Evolutionary conservation across 2,329 filamentous ascomycete genomes (phyloP), one percentile per base, ranked within the genome.

Genomic region (Teratosphaeria viscida): DNA sequence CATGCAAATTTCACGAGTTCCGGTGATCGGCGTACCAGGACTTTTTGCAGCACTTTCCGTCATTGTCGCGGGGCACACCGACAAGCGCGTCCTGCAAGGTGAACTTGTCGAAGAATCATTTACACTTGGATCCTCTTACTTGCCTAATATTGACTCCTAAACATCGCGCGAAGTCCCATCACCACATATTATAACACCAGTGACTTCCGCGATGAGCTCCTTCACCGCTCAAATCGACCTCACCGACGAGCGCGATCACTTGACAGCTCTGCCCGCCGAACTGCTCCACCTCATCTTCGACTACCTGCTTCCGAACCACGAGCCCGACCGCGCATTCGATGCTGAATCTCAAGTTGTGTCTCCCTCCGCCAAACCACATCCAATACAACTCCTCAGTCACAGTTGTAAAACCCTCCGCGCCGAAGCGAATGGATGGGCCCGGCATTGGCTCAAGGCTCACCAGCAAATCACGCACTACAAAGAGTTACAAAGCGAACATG

Each of bases 241-340:
- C 23, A 54, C 53, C 23, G 26, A 32, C 34, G 27, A 32, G 34
- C 53, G 27, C 53, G 66, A 70, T 47, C 59, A 63, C 57, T 61
- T 70, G 19, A 66, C 65, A 5, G 43, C 62, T 26, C 63, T 70
- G 0, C 69, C 69, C 2, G 26, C 64, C 2, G 69, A 72, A 57
- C 60, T 71, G 23, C 60, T 70, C 11, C 65, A 70, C 56, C 58
- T 63, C 14, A 67, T 72, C 37, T 63, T 68, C 60, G 64, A 63
- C 59, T 66, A 65, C 52, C 63, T 71, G 26, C 65, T 68, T 43
- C 61, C 68, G 1, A 59, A 60, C 16, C 70, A 72, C 55, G 37
- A 60, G n/a, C 66, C 66, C 5, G 59, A 67, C 49, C 64, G 58
- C 16, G 60, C 61, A 7, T 37, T 61, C 59, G 29, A 57, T 14